These are phyloP conservation scores for Eucommia ulmoides DNA, from an alignment of 257 asterid genomes.

Conservation along the genomic window DNA sequence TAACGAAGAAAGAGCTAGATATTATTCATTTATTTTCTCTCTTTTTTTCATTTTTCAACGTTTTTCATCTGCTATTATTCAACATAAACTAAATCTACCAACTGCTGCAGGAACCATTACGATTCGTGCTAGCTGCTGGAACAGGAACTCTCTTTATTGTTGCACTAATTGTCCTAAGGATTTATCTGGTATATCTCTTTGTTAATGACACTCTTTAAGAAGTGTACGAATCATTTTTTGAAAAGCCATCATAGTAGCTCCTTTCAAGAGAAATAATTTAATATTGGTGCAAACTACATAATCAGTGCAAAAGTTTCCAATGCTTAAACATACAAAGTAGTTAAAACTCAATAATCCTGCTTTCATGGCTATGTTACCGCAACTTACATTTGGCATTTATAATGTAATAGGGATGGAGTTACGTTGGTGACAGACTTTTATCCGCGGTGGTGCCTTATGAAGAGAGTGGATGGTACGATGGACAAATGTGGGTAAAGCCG, in stretches of 20 bases:
- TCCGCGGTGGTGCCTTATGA: constrained; percentile 85
- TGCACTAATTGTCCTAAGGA: constrained; percentile 68
- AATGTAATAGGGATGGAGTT: constrained; percentile 80
- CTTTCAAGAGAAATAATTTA: not conserved
- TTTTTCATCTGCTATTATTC: too few relatives aligned
- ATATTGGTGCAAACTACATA: too few relatives aligned
- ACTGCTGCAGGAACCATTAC: constrained; percentile 72
- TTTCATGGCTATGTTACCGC: too few relatives aligned
- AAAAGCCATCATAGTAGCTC: not conserved
- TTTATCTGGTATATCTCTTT: constrained; percentile 66
- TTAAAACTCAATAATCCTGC: too few relatives aligned
- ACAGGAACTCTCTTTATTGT: constrained; percentile 83
- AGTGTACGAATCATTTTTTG: not conserved
- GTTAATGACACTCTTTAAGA: too few relatives aligned
- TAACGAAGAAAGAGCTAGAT: too few relatives aligned
- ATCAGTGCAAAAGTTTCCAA: too few relatives aligned
- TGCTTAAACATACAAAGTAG: too few relatives aligned
- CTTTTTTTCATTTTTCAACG: too few relatives aligned
- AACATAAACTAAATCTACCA: too few relatives aligned
- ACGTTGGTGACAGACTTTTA: constrained; percentile 78
- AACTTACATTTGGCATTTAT: too few relatives aligned
- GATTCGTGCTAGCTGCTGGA: constrained; percentile 59
- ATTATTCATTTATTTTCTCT: too few relatives aligned
- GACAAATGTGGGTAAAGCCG: constrained; percentile 97
- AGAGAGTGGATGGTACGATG: constrained; percentile 92